These are phyloP conservation scores for Penicillium samsonianum DNA, from an alignment of 495 filamentous ascomycete species.

Conservation along the genomic window DNA sequence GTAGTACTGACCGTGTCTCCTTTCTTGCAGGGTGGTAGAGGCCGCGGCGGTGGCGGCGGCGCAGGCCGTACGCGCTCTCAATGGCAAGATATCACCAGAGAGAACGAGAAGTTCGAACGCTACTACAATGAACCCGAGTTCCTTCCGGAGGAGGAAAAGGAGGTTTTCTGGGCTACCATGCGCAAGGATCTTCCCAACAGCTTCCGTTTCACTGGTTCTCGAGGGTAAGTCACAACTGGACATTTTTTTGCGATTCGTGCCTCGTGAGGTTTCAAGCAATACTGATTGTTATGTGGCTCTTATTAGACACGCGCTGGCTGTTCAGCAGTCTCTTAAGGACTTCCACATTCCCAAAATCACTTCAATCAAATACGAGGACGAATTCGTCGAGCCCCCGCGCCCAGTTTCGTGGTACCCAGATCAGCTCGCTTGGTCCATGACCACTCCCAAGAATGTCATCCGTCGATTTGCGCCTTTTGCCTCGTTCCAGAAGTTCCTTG, in stretches of 20 bases:
- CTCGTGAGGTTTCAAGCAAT: conserved; percentile 2
- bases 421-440: conserved; percentile 92
- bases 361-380: conserved; percentile 76
- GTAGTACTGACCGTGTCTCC: conserved; percentile 16
- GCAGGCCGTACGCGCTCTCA: conserved; percentile 30
- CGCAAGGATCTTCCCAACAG: conserved; percentile 86
- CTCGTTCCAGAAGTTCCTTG: conserved; percentile 96
- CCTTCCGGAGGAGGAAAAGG: conserved; percentile 69
- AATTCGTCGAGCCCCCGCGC: conserved; percentile 74
- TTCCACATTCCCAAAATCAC: conserved; percentile 87
- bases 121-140: conserved; percentile 80
- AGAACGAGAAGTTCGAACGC: conserved; percentile 74
- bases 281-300: conserved; percentile 13
- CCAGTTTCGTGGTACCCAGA: conserved; percentile 91
- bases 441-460: conserved; percentile 89
- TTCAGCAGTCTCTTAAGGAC: conserved; percentile 81
- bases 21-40: conserved; percentile 32
- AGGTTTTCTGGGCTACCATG: conserved; percentile 79
- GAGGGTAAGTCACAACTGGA: conserved; percentile 56
- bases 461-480: conserved; percentile 89
- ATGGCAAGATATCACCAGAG: conserved; percentile 62
- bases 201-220: conserved; percentile 93
- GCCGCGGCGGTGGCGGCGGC: conserved; percentile 38
- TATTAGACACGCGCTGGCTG: conserved; percentile 76
- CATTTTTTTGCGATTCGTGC: conserved; percentile 7